phyloP scores from a whole-genome alignment of 306 rosid genomes.

The Bauhinia variegata region DNA sequence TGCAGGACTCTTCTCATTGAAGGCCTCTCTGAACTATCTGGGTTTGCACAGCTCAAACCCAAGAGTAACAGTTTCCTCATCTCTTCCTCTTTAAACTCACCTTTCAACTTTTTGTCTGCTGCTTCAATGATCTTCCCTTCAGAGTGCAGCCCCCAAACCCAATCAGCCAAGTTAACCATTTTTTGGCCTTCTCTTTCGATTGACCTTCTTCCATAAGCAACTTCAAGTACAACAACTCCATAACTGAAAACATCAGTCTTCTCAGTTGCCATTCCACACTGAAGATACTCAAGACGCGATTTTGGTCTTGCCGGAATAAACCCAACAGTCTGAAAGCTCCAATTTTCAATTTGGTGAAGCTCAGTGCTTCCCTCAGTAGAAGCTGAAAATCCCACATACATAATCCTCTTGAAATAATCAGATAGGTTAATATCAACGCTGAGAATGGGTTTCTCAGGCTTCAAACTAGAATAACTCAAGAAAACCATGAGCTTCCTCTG shows the following conservation, averaged over 20 bases:
- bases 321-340: conserved; percentile 66
- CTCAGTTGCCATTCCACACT: conserved; percentile 80
- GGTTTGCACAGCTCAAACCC: too few relatives aligned
- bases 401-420: conserved; percentile 36
- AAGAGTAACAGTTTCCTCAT: too few relatives aligned
- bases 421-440: conserved; percentile 57
- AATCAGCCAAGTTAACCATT: conserved; percentile 63
- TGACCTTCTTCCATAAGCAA: conserved; percentile 68
- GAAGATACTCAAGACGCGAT: conserved; percentile 63
- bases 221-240: conserved; percentile 58
- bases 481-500: conserved; percentile 46
- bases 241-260: conserved; percentile 73
- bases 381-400: conserved; percentile 66
- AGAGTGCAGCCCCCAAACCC: conserved; percentile 61
- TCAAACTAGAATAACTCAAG: conserved; percentile 51
- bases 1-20: too few relatives aligned
- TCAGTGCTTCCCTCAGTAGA: conserved; percentile 78
- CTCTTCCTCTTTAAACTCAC: conserved; percentile 52
- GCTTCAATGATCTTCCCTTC: conserved; percentile 56
- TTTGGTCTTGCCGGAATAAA: conserved; percentile 44
- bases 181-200: conserved; percentile 46
- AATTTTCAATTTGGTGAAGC: conserved; percentile 56
- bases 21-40: too few relatives aligned
- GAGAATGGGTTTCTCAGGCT: conserved; percentile 55
- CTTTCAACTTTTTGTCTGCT: conserved; percentile 52